Evolutionary conservation across 345 rosid genomes (phyloP).

Genomic region (Salix udensis): DNA sequence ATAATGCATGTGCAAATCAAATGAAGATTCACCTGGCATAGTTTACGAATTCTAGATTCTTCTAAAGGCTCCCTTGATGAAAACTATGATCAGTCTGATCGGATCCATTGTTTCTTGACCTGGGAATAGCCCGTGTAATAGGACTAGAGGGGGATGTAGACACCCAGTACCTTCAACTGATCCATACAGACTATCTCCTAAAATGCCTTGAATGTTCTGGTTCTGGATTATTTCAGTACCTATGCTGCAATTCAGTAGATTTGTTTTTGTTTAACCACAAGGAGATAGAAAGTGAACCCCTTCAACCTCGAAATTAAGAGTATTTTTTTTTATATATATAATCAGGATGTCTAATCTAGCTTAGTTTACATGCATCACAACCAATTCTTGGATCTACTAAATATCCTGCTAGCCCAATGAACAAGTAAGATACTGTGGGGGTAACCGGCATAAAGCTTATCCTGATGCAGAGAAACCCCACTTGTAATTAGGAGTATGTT

Average conservation of each 20-base stretch:
- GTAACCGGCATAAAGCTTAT: accelerated
- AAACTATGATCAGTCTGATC: too few species aligned
- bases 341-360: too few species aligned
- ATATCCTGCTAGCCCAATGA: too few species aligned
- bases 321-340: too few species aligned
- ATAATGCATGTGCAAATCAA: neutral
- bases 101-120: too few species aligned
- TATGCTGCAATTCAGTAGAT: neutral
- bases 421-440: accelerated
- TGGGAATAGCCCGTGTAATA: neutral
- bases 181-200: neutral
- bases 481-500: too few species aligned
- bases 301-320: too few species aligned
- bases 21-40: neutral
- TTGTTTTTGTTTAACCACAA: neutral
- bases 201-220: neutral
- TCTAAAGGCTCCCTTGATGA: neutral
- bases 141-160: neutral
- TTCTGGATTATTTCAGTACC: neutral
- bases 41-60: neutral
- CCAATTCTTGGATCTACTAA: too few species aligned
- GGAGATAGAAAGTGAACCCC: too few species aligned
- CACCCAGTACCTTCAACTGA: neutral
- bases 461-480: too few species aligned
- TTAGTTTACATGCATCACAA: too few species aligned